A percentile compares a stretch with the other conserved stretches of the same genome.
Conservation (phyloP, 2,329 filamentous ascomycete species). For the Trichoderma asperellum region DNA sequence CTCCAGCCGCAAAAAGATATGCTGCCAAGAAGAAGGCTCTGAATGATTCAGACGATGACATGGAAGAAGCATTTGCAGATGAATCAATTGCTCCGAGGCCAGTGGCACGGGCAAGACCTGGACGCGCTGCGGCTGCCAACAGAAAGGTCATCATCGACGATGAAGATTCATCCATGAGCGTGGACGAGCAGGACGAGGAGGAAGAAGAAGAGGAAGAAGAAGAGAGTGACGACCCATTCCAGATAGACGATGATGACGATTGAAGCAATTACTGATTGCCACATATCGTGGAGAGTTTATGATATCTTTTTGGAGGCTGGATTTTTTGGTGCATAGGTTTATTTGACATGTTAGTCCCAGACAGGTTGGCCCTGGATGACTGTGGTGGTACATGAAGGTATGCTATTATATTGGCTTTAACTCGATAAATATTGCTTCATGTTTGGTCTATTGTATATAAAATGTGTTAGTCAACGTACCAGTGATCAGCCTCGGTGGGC, state of each 20-base stretch:
- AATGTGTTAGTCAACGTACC: neutral
- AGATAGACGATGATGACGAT: slow-evolving; percentile 50
- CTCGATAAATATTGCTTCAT: neutral
- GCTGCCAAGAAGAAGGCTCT: slow-evolving; percentile 54
- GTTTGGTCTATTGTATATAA: neutral
- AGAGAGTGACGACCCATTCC: slow-evolving; percentile 52
- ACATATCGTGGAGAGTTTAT: slow-evolving; percentile 2
- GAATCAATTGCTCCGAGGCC: slow-evolving; percentile 47
- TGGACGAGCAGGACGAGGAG: slow-evolving; percentile 40
- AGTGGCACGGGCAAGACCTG: slow-evolving; percentile 45
- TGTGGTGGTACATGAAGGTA: neutral
- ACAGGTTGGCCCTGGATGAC: neutral
- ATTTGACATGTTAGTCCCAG: neutral
- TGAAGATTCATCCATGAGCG: slow-evolving; percentile 42
- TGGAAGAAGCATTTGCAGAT: slow-evolving; percentile 40
- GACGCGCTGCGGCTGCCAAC: slow-evolving; percentile 51
- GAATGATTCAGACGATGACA: slow-evolving; percentile 47
- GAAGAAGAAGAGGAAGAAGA: slow-evolving; percentile 35
- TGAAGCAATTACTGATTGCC: slow-evolving; percentile 28
- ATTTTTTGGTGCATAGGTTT: slow-evolving; percentile 13
- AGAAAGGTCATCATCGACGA: slow-evolving; percentile 45
- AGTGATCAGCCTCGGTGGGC: neutral
- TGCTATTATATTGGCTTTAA: slow-evolving; percentile 10
- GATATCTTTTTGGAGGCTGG: slow-evolving; percentile 6
- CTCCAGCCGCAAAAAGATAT: slow-evolving; percentile 71